Conservation (phyloP, 148 eudicot genomes). For the Rhododendron kiyosumense region DNA sequence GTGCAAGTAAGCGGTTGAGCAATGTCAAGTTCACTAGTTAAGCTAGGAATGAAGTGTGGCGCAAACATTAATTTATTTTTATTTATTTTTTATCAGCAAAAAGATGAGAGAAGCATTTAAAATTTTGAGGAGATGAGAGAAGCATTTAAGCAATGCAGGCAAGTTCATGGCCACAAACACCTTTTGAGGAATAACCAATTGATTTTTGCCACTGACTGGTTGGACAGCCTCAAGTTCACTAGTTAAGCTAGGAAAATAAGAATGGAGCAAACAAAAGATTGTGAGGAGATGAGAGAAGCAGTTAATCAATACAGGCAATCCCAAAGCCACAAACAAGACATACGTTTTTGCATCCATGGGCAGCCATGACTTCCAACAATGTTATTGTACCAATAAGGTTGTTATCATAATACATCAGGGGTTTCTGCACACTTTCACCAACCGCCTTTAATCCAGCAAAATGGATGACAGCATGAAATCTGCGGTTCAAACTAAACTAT, state of each 20-base stretch:
- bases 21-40: background rate
- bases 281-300: background rate
- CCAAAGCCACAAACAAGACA: background rate
- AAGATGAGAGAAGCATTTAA: background rate
- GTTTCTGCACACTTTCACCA: slow-evolving; percentile 95
- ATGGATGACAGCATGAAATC: slow-evolving; percentile 98
- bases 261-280: background rate
- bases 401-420: slow-evolving; percentile 77
- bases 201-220: background rate
- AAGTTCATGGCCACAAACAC: background rate
- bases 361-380: slow-evolving; percentile 91
- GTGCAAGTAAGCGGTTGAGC: background rate
- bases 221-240: slow-evolving; percentile 71
- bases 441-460: slow-evolving; percentile 99
- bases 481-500: slow-evolving; percentile 25
- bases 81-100: background rate
- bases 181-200: background rate
- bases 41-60: background rate
- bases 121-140: background rate
- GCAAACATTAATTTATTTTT: background rate
- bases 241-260: background rate
- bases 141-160: background rate
- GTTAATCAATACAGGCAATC: background rate
- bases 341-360: slow-evolving; percentile 88
- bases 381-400: slow-evolving; percentile 84